Conservation (phyloP, 208 protist species). For the Naegleria fowleri region DNA sequence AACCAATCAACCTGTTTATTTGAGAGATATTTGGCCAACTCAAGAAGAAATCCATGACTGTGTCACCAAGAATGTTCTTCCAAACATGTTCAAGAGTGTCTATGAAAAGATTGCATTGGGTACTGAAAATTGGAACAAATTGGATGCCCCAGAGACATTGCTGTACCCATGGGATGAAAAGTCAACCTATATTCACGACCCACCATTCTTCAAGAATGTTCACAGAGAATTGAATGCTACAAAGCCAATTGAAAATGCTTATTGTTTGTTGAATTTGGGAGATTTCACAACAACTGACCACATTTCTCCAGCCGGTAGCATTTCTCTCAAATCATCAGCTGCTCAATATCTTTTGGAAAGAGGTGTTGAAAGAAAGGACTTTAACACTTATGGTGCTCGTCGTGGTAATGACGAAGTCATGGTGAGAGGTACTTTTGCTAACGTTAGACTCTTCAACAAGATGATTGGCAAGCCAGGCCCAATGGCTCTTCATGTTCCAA, state of each 20-base stretch:
- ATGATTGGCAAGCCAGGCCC: slow-evolving; percentile 79
- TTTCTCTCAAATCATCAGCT: slow-evolving; percentile 83
- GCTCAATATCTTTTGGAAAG: slow-evolving; percentile 67
- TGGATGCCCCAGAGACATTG: slow-evolving; percentile 68
- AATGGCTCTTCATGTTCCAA: slow-evolving; percentile 80
- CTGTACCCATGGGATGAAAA: slow-evolving; percentile 86
- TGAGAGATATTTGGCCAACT: slow-evolving; percentile 92
- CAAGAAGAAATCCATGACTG: slow-evolving; percentile 69
- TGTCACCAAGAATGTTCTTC: slow-evolving; percentile 71
- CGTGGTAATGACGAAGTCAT: slow-evolving; percentile 92
- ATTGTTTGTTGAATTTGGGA: slow-evolving; percentile 79
- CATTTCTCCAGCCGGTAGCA: slow-evolving; percentile 89
- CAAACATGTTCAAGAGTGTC: slow-evolving; percentile 77
- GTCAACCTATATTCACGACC: slow-evolving; percentile 90
- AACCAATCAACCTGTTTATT: slow-evolving; percentile 82
- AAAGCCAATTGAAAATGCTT: slow-evolving; percentile 60
- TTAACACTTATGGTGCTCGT: slow-evolving; percentile 89
- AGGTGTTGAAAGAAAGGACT: slow-evolving; percentile 80
- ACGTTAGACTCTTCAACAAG: slow-evolving; percentile 84
- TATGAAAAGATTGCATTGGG: slow-evolving; percentile 78
- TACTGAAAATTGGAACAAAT: slow-evolving; percentile 78
- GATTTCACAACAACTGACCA: slow-evolving; percentile 93
- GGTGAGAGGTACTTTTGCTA: slow-evolving; percentile 90
- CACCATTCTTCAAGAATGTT: slow-evolving; percentile 84
- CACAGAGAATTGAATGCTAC: slow-evolving; percentile 53